Conservation (phyloP, 192 early-diverging fungal species). For the Chytriomyces sp. region DNA sequence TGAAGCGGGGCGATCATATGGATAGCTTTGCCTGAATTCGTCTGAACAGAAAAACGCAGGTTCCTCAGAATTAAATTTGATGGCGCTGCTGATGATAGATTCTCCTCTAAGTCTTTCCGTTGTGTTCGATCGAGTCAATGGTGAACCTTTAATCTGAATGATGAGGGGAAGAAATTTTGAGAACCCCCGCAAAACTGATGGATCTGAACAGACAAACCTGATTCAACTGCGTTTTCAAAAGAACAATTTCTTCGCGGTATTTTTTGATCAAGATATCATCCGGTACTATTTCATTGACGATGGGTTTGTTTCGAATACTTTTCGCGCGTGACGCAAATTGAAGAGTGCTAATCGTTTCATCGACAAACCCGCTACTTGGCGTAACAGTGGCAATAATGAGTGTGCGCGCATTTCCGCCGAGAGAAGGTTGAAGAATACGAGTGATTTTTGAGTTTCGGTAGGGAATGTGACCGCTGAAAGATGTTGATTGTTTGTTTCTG, state of each 20-base stretch:
- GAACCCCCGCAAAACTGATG: not conserved
- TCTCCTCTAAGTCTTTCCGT: not conserved
- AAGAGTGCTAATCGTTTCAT: slow-evolving; percentile 89
- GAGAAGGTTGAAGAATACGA: slow-evolving; percentile 89
- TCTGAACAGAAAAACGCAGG: not conserved
- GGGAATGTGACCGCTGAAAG: slow-evolving; percentile 75
- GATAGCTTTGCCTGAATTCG: slow-evolving; percentile 26
- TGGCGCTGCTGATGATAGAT: not conserved
- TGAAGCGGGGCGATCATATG: not conserved
- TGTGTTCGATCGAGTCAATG: not conserved
- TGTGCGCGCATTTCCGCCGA: slow-evolving; percentile 89
- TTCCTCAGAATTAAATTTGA: not conserved
- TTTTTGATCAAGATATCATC: slow-evolving; percentile 82
- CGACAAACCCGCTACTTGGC: slow-evolving; percentile 33
- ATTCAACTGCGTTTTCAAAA: slow-evolving; percentile 67
- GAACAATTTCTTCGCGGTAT: slow-evolving; percentile 76
- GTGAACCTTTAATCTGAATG: not conserved
- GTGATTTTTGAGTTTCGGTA: slow-evolving; percentile 97
- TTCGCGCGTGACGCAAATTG: slow-evolving; percentile 94
- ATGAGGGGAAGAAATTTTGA: not conserved
- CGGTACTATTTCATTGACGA: slow-evolving; percentile 77
- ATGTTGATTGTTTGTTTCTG: not conserved
- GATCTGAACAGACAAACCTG: slow-evolving; percentile 54
- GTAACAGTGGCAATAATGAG: slow-evolving; percentile 89
- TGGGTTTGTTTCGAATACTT: slow-evolving; percentile 80